A percentile compares a stretch with the other conserved stretches of the same genome.
phyloP scores from a whole-genome alignment of 2,329 filamentous ascomycete species.

The Pseudogymnoascus sp. region DNA sequence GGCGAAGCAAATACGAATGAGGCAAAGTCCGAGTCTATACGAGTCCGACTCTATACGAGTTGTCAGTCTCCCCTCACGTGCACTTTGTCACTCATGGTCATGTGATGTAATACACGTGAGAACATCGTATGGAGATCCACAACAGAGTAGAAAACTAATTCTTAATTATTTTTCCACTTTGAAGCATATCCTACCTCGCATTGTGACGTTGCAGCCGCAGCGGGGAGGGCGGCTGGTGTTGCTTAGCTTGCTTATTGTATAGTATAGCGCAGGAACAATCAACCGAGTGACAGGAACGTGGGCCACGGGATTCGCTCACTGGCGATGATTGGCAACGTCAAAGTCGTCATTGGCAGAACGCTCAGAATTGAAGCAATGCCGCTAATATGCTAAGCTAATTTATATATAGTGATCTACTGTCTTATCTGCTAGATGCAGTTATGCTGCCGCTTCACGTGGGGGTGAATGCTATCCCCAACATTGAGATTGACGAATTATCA shows the following conservation, averaged over 20 bases:
- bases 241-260: not conserved
- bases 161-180: not conserved
- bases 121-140: too few relatives aligned
- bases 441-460: not conserved
- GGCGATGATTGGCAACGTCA: slow-evolving; percentile 3
- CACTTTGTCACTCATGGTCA: too few relatives aligned
- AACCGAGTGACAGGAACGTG: not conserved
- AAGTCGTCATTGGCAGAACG: not conserved
- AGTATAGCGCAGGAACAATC: not conserved
- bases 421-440: not conserved
- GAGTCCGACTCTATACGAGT: not conserved
- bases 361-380: not conserved
- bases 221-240: not conserved
- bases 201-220: not conserved
- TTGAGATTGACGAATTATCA: slow-evolving; percentile 3
- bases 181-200: not conserved
- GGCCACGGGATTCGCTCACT: not conserved
- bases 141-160: too few relatives aligned
- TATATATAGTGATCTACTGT: not conserved
- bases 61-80: not conserved
- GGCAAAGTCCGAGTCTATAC: not conserved
- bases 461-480: not conserved
- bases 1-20: not conserved
- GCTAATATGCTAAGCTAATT: not conserved
- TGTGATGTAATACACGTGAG: too few relatives aligned